Evolutionary conservation across 2,329 filamentous ascomycete genomes (phyloP), one percentile per base, ranked within the genome.

Genomic region (Diaporthe batatas): DNA sequence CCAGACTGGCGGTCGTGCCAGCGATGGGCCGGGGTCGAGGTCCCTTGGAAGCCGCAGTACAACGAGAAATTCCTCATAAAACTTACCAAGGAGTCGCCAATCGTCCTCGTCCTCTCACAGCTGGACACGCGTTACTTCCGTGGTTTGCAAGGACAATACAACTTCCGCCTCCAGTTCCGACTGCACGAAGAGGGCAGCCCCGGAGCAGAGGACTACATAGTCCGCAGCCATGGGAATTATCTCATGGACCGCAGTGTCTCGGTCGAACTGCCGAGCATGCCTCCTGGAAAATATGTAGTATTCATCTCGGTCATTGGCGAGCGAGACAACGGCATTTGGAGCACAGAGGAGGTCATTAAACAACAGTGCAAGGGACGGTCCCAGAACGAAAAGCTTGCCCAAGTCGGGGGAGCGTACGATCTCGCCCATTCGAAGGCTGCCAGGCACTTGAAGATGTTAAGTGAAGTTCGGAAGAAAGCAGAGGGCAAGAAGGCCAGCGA

Each of bases 331-430:
- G 81, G 84, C 0, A 85, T 83, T 1, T 70, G 84, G 84, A 80
- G 79, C 0, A 88, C 93, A 21, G 91, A 94, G 75, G 88, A 94
- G 49, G 90, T 93, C 1, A 89, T 96, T 32, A 88, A 90, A 65
- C 84, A 87, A 10, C 89, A 91, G 71, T 93, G 91, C 71, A 89
- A 89, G 68, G 84, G 84, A 2, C 84, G 87, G 6, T 81, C 91
- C 21, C 92, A 95, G 77, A 96, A 93, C 34, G 93, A 94, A 77
- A 97, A 97, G 81, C 86, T 97, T 2, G 86, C 91, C 1, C 86
- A 90, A 14, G 90, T 92, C n/a, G 92, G 92, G 1, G 85, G 91
- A 68, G 91, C 91, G 1, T 93, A 93, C 74, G 92, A 94, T 76
- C 85, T 93, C 7, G 91, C 92, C 0, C 91, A 93, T 79, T 88